Evolutionary conservation across 805 yeast genomes (phyloP).

Genomic region (Millerozyma miso): DNA sequence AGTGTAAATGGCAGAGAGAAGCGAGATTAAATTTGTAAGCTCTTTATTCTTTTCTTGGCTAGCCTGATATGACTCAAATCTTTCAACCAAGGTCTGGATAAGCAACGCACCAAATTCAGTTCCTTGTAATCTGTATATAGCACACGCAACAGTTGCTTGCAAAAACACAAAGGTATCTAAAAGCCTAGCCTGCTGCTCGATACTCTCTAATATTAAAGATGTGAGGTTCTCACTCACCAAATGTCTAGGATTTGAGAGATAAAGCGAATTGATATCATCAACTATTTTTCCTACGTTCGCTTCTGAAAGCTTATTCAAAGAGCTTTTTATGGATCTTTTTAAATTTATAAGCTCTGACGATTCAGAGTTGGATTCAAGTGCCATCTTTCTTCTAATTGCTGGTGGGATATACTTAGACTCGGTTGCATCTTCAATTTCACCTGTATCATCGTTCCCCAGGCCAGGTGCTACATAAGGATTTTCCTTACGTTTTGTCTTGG

Average conservation of each 20-base stretch:
- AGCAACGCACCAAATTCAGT: conserved; percentile 86
- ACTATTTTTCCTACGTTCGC: conserved; percentile 72
- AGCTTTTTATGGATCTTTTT: conserved; percentile 65
- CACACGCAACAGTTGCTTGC: conserved; percentile 72
- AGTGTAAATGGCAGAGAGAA: conserved; percentile 72
- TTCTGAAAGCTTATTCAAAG: conserved; percentile 85
- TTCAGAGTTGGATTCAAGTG: conserved; percentile 35
- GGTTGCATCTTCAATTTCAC: conserved; percentile 8
- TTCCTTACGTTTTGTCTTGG: conserved; percentile 35
- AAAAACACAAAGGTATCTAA: conserved; percentile 75
- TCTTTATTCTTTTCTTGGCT: conserved; percentile 35
- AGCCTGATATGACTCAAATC: conserved; percentile 44
- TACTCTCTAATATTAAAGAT: conserved; percentile 57
- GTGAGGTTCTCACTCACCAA: conserved; percentile 71
- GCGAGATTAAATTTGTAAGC: conserved; percentile 63
- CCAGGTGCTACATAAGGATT: conserved; percentile 74
- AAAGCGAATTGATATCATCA: conserved; percentile 62
- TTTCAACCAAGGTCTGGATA: conserved; percentile 75
- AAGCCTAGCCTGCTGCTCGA: conserved; percentile 58
- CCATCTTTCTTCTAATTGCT: conserved; percentile 59
- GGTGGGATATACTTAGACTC: conserved; percentile 76
- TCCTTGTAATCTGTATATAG: conserved; percentile 76
- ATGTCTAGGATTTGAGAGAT: conserved; percentile 67
- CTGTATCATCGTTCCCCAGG: conserved; percentile 9
- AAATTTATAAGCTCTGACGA: conserved; percentile 45